Evolutionary conservation across 495 filamentous ascomycete genomes (phyloP), one percentile per base, ranked within the genome.

Genomic region (Achaetomiella virescens): DNA sequence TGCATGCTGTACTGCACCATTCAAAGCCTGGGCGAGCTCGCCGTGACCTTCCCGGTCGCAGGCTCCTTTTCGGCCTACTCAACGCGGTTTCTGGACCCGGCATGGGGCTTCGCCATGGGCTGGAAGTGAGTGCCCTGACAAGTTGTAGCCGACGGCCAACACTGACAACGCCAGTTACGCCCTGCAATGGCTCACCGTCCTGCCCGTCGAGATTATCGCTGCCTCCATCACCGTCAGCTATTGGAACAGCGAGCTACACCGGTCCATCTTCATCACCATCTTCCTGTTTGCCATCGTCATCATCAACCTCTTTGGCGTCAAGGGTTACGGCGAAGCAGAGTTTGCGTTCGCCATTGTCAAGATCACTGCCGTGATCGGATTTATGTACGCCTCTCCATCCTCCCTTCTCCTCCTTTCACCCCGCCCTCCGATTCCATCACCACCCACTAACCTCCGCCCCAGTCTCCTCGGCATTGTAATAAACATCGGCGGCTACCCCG

Each of bases 21-120:
- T 14, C 91, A 97, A 55, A 89, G 90, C 2, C 77, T 97, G 37
- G 92, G 92, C 62, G 92, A 97, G 67, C 83, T 97, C 74, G 89
- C 91, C 27, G 92, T 97, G 58, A 62, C 89, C 22, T 96, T 93
- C 66, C 92, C 92, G 6, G 85, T 96, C 20, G 88, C 92, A 40
- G 92, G 92, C 52, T 95, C 90, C 20, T 97, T 97, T 69, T 86
- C 91, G 12, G 85, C 90, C 35, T 96, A 90, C 69, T 95, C 91
- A 17, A 96, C 89, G 35, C 82, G 92, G 22, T 97, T 97, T 64
- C 65, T 97, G 10, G 91, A 97, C 63, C 91, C 91, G 11, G 90
- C 92, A 3, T 97, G 91, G 92, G 93, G 93, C 0, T 97, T 97
- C 63, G 91, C 93, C 43, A 95, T 96, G 89, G 93, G 93, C 25